Evolutionary conservation across 257 asterid species (phyloP).

Genomic region (Linaria vulgaris): DNA sequence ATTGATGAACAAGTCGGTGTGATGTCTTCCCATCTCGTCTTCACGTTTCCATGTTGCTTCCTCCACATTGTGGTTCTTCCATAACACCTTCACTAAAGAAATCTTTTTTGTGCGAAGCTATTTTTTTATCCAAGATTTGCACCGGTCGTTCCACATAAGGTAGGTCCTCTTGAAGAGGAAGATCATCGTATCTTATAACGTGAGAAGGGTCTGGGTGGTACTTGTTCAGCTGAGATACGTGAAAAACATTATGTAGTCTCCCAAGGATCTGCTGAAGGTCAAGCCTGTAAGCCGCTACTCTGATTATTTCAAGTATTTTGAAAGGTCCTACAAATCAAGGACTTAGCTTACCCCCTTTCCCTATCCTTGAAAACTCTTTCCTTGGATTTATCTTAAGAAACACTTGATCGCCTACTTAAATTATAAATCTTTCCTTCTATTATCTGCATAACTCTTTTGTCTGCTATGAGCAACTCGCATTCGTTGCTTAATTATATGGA

Average conservation of each 20-base stretch:
- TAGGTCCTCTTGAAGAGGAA: neutral
- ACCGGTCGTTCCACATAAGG: neutral
- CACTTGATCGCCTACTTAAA: neutral
- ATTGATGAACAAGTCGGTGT: neutral
- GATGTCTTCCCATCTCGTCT: neutral
- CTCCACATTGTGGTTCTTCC: neutral
- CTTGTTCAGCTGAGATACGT: neutral
- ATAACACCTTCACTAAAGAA: neutral
- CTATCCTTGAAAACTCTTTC: neutral
- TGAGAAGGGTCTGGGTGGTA: neutral
- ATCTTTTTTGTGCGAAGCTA: neutral
- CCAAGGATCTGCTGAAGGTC: neutral
- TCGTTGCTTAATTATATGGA: neutral
- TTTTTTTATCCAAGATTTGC: neutral
- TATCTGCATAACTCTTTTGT: neutral
- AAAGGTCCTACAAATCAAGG: neutral
- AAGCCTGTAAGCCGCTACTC: neutral
- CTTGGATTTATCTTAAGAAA: neutral
- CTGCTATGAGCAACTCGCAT: neutral
- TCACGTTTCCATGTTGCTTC: neutral
- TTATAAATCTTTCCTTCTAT: neutral
- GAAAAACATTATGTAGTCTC: neutral
- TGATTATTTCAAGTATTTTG: neutral
- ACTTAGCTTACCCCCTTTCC: neutral
- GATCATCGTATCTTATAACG: neutral